Percentiles rank a stretch among this genome's conserved stretches.
phyloP scores from a whole-genome alignment of 148 eudicot genomes.

The Rhododendron molle region DNA sequence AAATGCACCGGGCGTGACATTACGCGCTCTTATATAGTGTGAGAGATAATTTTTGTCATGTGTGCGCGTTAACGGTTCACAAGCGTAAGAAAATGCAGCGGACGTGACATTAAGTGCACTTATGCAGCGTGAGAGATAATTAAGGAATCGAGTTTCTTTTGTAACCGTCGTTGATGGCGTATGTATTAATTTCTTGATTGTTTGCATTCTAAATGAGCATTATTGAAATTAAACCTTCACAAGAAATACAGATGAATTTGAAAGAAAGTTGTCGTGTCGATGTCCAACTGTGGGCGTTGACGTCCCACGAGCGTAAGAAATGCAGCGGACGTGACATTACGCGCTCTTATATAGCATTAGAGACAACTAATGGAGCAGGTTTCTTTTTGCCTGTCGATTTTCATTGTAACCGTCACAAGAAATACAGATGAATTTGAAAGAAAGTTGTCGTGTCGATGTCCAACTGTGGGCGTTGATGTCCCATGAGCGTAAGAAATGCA shows the following conservation, averaged over 20 bases:
- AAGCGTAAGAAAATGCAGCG: not conserved
- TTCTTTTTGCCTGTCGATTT: no score
- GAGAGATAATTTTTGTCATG: not conserved
- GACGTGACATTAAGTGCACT: not conserved
- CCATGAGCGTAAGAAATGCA: not conserved
- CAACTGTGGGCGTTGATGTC: not conserved
- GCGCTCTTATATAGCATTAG: not conserved
- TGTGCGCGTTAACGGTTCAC: not conserved
- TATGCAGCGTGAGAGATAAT: not conserved
- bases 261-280: no score
- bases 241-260: no score
- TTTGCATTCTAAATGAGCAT: no score
- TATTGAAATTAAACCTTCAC: no score
- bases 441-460: not conserved
- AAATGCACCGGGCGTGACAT: not conserved
- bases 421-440: no score
- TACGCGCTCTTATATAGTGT: not conserved
- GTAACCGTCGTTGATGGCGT: no score
- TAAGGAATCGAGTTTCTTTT: not conserved
- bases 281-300: not conserved
- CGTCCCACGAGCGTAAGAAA: not conserved
- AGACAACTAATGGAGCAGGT: no score
- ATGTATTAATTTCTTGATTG: no score
- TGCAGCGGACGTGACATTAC: not conserved
- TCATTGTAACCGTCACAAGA: no score